These are phyloP conservation scores for Tolypocladium paradoxum DNA, from an alignment of 2,329 filamentous ascomycete genomes.

Conservation along the genomic window DNA sequence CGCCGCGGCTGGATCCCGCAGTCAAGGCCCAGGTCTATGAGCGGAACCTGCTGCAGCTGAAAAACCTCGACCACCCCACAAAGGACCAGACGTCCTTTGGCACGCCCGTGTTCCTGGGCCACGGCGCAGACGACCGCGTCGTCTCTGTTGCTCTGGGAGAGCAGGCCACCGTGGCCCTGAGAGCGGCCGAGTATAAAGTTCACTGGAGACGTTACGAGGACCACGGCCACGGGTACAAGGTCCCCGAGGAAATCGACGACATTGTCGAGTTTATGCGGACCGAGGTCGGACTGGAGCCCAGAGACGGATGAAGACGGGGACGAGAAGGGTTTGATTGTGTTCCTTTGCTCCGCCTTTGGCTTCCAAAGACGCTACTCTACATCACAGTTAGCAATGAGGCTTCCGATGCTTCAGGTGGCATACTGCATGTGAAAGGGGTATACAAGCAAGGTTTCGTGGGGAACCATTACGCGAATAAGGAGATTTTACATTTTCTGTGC, in stretches of 20 bases:
- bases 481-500: not conserved
- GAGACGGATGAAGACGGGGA: not conserved
- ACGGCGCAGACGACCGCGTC: conserved; percentile 28
- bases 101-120: conserved; percentile 32
- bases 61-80: conserved; percentile 9
- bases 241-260: conserved; percentile 33
- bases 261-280: conserved; percentile 22
- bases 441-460: too few relatives aligned
- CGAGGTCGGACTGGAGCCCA: not conserved
- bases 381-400: too few relatives aligned
- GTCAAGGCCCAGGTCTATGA: conserved; percentile 17
- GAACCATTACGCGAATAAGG: too few relatives aligned
- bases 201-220: conserved; percentile 20
- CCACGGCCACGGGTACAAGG: conserved; percentile 36
- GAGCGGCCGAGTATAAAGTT: conserved; percentile 18
- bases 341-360: too few relatives aligned
- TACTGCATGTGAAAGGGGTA: too few relatives aligned
- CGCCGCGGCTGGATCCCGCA: conserved; percentile 1
- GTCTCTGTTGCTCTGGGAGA: conserved; percentile 20
- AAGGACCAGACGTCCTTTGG: conserved; percentile 4
- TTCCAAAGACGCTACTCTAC: too few relatives aligned
- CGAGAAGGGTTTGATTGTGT: too few relatives aligned
- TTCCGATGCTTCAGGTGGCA: too few relatives aligned
- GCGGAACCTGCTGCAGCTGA: conserved; percentile 18
- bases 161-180: conserved; percentile 14